Base-by-base conservation (phyloP, 2,329 filamentous ascomycete species). In the Pseudocercospora vitis region DNA sequence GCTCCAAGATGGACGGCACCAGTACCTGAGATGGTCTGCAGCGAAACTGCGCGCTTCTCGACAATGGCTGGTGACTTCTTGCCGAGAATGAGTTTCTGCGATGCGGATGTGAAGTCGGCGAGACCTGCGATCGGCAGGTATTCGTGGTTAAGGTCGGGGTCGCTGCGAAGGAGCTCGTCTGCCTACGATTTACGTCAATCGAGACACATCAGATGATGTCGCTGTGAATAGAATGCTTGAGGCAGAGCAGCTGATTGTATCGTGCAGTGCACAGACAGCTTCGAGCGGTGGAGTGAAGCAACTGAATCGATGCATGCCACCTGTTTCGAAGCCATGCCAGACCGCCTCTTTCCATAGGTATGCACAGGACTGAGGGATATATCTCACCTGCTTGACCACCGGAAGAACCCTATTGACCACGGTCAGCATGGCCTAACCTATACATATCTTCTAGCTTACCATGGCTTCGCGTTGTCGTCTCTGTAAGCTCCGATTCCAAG, bases 1-100 rank as follows among this genome's bases (percentile, higher is more conserved):
- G 86, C 91, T 62, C 94, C 94, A 31, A 97, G 79, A 71, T 99
- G 94, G 62, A 96, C 86, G 59, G 94, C 94, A 65, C 94, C 94
- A 59, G 94, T 99, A 66, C 94, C 94, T 53, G 94, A 99, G 76
- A 99, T 95, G 69, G 92, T 95, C 77, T 99, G 94, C 50, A 96
- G 73, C 32, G 90, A 90, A 60, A 85, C 80, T 59, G 84, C 83
- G 60, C 94, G 88, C 74, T 91, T 89, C 70, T 97, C 89, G 63
- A 81, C 78, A 68, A 96, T 81, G 53, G 91, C 94, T 37, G 89
- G 84, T 48, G 89, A 95, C 64, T 88, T 83, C 33, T 74, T 73
- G 48, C 94, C 91, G 26, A 97, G 81, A 56, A 96, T 88, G 65
- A 97, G 81, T 77, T 94, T 91, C 71, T 92, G 89, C 19, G 94